A percentile compares a stretch with the other conserved stretches of the same genome.
Conservation (phyloP, 2,329 filamentous ascomycete genomes). For the Diplocarpon rosae region DNA sequence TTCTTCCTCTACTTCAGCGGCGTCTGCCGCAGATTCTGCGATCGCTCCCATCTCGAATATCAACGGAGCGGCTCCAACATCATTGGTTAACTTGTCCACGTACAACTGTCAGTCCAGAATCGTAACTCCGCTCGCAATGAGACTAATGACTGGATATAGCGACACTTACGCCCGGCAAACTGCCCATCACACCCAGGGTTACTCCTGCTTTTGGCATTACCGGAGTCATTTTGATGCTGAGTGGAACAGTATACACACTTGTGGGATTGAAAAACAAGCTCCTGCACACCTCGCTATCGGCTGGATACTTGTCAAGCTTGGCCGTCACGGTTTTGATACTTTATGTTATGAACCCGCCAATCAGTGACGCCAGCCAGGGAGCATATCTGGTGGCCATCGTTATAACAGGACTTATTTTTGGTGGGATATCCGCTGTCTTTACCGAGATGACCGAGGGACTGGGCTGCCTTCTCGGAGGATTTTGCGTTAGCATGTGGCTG, state of each 20-base stretch:
- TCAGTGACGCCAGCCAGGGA: conserved; percentile 67
- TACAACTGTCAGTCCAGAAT: conserved; percentile 18
- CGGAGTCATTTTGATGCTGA: conserved; percentile 63
- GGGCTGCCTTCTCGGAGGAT: conserved; percentile 41
- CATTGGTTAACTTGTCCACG: conserved; percentile 8
- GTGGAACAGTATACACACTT: conserved; percentile 60
- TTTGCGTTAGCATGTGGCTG: conserved; percentile 54
- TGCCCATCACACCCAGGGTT: conserved; percentile 64
- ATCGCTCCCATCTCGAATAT: conserved; percentile 13
- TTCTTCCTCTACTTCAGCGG: conserved; percentile 8
- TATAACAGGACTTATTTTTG: conserved; percentile 62
- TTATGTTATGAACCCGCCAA: conserved; percentile 75
- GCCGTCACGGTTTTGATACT: conserved; percentile 73
- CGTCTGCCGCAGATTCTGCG: conserved; percentile 4
- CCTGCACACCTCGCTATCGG: conserved; percentile 72
- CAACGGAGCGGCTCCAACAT: conserved; percentile 12
- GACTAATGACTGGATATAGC: conserved; percentile 17
- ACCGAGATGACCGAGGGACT: conserved; percentile 69
- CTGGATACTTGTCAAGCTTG: conserved; percentile 60
- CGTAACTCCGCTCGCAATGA: neutral
- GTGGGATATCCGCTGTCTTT: conserved; percentile 66
- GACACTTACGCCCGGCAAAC: conserved; percentile 31
- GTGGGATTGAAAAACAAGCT: conserved; percentile 74
- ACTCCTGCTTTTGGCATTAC: conserved; percentile 75
- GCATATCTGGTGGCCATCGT: conserved; percentile 74